Base-by-base conservation (phyloP, 2,329 filamentous ascomycete genomes). In the Zasmidium citrigriseum region DNA sequence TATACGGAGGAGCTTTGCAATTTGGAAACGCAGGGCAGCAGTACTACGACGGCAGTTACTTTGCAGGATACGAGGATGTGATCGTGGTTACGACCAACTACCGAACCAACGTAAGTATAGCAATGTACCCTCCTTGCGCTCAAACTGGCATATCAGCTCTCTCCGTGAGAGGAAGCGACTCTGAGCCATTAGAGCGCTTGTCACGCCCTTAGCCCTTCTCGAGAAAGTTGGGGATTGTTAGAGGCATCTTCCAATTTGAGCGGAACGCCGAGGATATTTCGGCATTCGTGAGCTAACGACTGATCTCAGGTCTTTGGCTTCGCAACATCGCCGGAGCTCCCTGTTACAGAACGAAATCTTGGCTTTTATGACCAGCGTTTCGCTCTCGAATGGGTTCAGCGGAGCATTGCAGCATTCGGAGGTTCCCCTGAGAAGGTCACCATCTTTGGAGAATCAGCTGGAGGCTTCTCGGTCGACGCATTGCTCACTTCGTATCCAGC, bases 271-370 rank as follows among this genome's bases (percentile, higher is more conserved):
- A n/a, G n/a, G n/a, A n/a, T n/a, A n/a, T n/a, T n/a, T n/a, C n/a
- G n/a, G n/a, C n/a, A n/a, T n/a, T n/a, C n/a, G n/a, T n/a, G n/a
- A n/a, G n/a, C n/a, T n/a, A n/a, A n/a, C n/a, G n/a, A n/a, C n/a
- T n/a, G n/a, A n/a, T n/a, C n/a, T n/a, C n/a, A 41, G 34, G 34
- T 57, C n/a, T 78, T 78, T 61, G 76, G 76, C 11, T 79, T 79
- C 65, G 70, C 72, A 63, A 64, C 64, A 58, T 57, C 74, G 57
- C 60, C 75, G 57, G 63, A 75, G 62, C 56, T 77, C 9, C 73
- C 73, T 4, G 23, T 64, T n/a, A 63, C 58, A 1, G 64, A 64
- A 5, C 68, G 66, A 22, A 76, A 76, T 45, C 63, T 73, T 1
- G 74, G 74, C n/a, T 74, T 75, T 52, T 58, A 74, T 2, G 74